A percentile compares a stretch with the other conserved stretches of the same genome.
These are phyloP conservation scores for Trichomonascaceae sp. DNA, from an alignment of 1,139 yeast genomes.

Conservation along the genomic window DNA sequence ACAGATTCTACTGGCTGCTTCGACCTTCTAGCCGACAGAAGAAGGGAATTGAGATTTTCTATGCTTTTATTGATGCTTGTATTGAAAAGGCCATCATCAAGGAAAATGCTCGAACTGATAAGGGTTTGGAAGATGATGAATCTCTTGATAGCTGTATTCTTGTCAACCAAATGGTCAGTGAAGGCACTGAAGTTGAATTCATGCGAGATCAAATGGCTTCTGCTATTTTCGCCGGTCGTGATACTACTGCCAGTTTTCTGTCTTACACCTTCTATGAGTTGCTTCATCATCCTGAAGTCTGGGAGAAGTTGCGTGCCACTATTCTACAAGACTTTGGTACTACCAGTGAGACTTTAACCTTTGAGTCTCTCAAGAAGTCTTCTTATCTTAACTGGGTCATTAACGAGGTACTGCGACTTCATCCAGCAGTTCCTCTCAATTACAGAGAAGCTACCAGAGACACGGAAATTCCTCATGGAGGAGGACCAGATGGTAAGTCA, in stretches of 20 bases:
- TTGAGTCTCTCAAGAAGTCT: slow-evolving; percentile 47
- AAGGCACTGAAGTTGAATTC: slow-evolving; percentile 43
- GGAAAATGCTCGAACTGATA: slow-evolving; percentile 11
- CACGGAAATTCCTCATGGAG: slow-evolving; percentile 49
- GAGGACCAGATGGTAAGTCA: slow-evolving; percentile 40
- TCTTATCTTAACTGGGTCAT: slow-evolving; percentile 43
- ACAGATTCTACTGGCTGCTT: slow-evolving; percentile 11
- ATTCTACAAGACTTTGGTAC: slow-evolving; percentile 30
- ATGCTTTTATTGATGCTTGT: slow-evolving; percentile 31
- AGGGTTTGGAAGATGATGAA: slow-evolving; percentile 4
- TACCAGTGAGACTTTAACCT: slow-evolving; percentile 28
- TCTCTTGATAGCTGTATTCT: slow-evolving; percentile 33
- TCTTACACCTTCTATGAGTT: slow-evolving; percentile 44
- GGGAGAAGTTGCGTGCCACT: slow-evolving; percentile 37
- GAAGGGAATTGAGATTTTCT: slow-evolving; percentile 21
- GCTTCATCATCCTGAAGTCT: slow-evolving; percentile 41
- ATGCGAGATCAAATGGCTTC: slow-evolving; percentile 49
- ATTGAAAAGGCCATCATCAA: slow-evolving; percentile 27
- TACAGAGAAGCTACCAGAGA: slow-evolving; percentile 42
- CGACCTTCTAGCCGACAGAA: slow-evolving; percentile 29
- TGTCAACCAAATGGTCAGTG: slow-evolving; percentile 46
- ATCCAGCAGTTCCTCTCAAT: slow-evolving; percentile 53
- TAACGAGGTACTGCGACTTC: slow-evolving; percentile 48
- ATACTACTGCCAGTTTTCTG: slow-evolving; percentile 52
- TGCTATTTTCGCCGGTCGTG: slow-evolving; percentile 51